Evolutionary conservation across 108 stramenopile genomes (phyloP).

Genomic region (Pseudonitzschia multiseries): DNA sequence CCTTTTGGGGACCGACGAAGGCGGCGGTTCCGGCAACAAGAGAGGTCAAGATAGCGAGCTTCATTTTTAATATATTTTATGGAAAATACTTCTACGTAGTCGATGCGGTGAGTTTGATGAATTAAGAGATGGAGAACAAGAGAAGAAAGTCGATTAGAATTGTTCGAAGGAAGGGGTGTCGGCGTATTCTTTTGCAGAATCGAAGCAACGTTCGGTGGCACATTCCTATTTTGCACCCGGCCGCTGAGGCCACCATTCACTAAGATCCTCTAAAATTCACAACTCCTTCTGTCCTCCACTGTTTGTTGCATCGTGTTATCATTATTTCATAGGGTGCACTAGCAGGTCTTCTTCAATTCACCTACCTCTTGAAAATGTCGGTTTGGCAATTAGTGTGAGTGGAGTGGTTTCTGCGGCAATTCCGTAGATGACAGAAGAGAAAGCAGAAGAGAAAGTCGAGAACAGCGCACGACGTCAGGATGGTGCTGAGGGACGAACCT

Average conservation of each 20-base stretch:
- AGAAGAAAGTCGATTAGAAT: background rate
- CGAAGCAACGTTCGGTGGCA: too few relatives aligned
- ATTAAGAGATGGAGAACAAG: background rate
- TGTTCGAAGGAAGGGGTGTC: too few relatives aligned
- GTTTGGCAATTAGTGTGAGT: conserved; percentile 6
- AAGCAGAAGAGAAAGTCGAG: conserved; percentile 5
- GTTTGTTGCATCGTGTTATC: background rate
- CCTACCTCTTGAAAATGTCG: conserved; percentile 4
- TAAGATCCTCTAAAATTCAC: background rate
- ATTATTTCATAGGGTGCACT: background rate
- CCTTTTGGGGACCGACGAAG: conserved; percentile 52
- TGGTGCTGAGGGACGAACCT: background rate
- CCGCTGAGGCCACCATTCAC: too few relatives aligned
- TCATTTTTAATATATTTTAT: conserved; percentile 54
- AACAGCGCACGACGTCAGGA: conserved; percentile 11
- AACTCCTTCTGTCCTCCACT: background rate
- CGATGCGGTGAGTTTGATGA: background rate
- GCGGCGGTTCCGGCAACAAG: conserved; percentile 64
- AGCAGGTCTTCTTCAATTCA: background rate
- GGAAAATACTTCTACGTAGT: too few relatives aligned
- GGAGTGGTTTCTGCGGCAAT: background rate
- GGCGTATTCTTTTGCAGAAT: too few relatives aligned
- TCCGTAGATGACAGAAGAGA: conserved; percentile 2
- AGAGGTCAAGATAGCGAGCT: conserved; percentile 72
- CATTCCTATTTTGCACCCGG: too few relatives aligned